Percentiles rank a stretch among this genome's conserved stretches.
Conservation (phyloP, 768 basidiomycete genomes). For the Russula olivacea region DNA sequence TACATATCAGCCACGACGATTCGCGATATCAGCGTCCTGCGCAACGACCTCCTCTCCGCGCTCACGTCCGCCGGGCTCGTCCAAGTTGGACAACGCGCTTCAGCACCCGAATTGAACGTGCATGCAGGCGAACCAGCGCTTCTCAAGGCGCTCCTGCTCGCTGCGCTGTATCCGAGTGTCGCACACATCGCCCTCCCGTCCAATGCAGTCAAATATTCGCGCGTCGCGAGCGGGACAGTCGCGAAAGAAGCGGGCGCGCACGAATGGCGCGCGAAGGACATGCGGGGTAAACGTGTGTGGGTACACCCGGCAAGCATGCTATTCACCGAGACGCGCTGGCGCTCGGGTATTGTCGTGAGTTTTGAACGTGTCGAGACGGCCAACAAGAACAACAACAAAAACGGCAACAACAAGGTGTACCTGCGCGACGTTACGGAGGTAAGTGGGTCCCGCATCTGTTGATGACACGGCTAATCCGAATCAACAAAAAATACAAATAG, state of each 20-base stretch:
- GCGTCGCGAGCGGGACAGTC: slow-evolving; percentile 75
- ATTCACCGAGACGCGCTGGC: slow-evolving; percentile 69
- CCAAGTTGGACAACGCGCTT: slow-evolving; percentile 41
- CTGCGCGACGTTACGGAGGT: slow-evolving; percentile 86
- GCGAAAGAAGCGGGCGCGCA: slow-evolving; percentile 79
- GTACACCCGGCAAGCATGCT: slow-evolving; percentile 78
- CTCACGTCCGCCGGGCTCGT: slow-evolving; percentile 69
- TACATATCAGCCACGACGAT: slow-evolving; percentile 73
- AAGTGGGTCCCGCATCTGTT: not conserved
- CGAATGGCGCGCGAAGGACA: slow-evolving; percentile 79
- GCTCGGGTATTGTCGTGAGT: slow-evolving; percentile 73
- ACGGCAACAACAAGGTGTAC: slow-evolving; percentile 52
- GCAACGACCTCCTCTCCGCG: slow-evolving; percentile 68
- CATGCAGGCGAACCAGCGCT: slow-evolving; percentile 67
- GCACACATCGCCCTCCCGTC: slow-evolving; percentile 70
- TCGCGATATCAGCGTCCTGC: slow-evolving; percentile 72
- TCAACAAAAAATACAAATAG: slow-evolving; percentile 33
- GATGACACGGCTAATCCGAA: too few species aligned
- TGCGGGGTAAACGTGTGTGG: slow-evolving; percentile 59
- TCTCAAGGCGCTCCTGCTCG: slow-evolving; percentile 77
- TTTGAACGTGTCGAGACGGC: slow-evolving; percentile 78
- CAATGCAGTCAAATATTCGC: slow-evolving; percentile 76
- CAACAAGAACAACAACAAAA: not conserved
- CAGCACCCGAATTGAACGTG: slow-evolving; percentile 49
- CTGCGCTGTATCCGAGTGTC: slow-evolving; percentile 82